phyloP scores from a whole-genome alignment of 1,284 basidiomycete genomes.

The Boletus austroedulis region DNA sequence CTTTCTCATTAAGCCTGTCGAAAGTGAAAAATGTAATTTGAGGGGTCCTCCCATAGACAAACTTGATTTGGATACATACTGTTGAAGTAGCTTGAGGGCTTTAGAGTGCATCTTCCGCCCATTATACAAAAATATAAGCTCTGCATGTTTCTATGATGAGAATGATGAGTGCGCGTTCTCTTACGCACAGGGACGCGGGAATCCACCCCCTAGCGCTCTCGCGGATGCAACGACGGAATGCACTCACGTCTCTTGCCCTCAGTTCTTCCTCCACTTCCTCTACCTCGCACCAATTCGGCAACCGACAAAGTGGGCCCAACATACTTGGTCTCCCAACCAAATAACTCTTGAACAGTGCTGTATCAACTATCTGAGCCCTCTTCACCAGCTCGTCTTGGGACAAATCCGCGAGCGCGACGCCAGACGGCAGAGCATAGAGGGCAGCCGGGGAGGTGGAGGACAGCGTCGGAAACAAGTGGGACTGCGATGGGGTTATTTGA shows the following conservation, averaged over 20 bases:
- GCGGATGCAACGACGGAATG: neutral
- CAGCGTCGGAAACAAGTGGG: constrained; percentile 59
- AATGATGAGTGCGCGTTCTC: neutral
- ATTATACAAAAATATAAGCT: constrained; percentile 89
- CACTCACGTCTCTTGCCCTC: constrained; percentile 69
- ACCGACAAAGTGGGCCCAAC: constrained; percentile 84
- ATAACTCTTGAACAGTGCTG: constrained; percentile 93
- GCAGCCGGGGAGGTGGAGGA: constrained; percentile 70
- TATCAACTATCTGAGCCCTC: constrained; percentile 93
- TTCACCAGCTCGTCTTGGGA: constrained; percentile 79
- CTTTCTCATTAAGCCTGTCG: constrained; percentile 73
- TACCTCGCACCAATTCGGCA: constrained; percentile 97
- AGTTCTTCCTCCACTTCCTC: constrained; percentile 91
- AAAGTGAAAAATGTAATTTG: neutral
- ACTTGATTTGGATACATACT: constrained; percentile 44
- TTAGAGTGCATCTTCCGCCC: constrained; percentile 95
- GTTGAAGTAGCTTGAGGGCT: constrained; percentile 77
- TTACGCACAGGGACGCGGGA: neutral
- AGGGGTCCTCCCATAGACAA: neutral
- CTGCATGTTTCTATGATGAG: constrained; percentile 73
- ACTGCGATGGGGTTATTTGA: constrained; percentile 63
- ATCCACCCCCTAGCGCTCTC: neutral
- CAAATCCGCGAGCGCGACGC: constrained; percentile 65
- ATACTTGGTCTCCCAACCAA: constrained; percentile 80
- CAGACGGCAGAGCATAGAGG: constrained; percentile 66